These are phyloP conservation scores for Microdochium trichocladiopsis DNA, from an alignment of 2,329 filamentous ascomycete species.

Conservation along the genomic window DNA sequence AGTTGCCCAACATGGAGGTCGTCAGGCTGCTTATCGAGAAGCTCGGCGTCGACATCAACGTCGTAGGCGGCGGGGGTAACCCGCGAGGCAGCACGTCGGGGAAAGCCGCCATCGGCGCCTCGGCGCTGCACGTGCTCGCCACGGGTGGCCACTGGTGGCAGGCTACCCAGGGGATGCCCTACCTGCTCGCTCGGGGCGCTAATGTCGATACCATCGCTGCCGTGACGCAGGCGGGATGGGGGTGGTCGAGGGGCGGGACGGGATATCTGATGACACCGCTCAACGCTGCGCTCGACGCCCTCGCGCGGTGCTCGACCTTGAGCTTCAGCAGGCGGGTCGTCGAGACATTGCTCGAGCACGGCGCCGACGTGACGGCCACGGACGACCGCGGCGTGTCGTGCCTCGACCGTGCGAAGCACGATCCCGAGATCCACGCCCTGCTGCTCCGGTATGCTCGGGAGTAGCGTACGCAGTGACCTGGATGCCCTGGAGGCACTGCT, in stretches of 20 bases:
- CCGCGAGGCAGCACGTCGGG: background rate
- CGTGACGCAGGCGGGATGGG: background rate
- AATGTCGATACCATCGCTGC: background rate
- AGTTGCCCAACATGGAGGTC: constrained; percentile 25
- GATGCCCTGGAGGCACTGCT: no score
- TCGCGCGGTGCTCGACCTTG: background rate
- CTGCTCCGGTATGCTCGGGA: background rate
- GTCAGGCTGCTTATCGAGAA: constrained; percentile 24
- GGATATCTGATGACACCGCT: background rate
- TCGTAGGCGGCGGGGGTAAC: constrained; percentile 1
- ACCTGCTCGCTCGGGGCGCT: background rate
- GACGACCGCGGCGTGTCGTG: background rate
- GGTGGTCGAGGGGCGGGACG: background rate
- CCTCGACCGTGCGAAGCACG: background rate
- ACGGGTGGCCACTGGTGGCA: background rate
- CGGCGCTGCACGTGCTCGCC: background rate
- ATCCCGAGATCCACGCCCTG: background rate
- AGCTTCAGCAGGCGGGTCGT: background rate
- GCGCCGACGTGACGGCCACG: constrained; percentile 1
- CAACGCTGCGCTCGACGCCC: background rate
- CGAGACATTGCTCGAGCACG: background rate
- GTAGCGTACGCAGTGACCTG: no score
- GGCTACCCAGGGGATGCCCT: background rate
- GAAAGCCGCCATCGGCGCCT: background rate
- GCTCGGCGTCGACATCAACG: constrained; percentile 23